Percentiles rank a stretch among this genome's conserved stretches.
Evolutionary conservation across 768 basidiomycete species (phyloP).

Genomic region (Amanita pseudoporphyria): DNA sequence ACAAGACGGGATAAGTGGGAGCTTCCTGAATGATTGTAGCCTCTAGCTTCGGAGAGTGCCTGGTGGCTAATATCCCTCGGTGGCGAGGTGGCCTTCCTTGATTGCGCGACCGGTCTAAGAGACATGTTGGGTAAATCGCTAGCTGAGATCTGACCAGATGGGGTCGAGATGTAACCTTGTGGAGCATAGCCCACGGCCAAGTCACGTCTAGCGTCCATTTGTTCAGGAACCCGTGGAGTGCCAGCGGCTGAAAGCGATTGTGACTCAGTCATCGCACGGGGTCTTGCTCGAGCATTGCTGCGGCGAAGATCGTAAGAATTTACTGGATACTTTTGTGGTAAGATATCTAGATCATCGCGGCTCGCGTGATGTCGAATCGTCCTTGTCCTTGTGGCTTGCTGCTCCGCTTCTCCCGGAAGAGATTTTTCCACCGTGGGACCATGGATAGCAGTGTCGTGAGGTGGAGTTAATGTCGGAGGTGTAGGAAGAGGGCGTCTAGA

Average conservation of each 20-base stretch:
- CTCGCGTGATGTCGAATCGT: not conserved
- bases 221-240: not conserved
- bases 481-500: conserved; percentile 2
- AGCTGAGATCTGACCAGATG: not conserved
- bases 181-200: not conserved
- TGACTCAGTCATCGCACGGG: not conserved
- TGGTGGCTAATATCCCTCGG: conserved; percentile 1
- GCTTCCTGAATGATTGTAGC: not conserved
- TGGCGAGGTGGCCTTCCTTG: not conserved
- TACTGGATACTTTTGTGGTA: not conserved
- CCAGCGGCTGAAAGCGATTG: not conserved
- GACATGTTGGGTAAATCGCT: not conserved
- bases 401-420: not conserved
- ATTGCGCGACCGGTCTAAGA: not conserved
- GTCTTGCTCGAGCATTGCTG: not conserved
- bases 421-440: not conserved
- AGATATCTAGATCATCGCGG: conserved; percentile 3
- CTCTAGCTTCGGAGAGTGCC: not conserved
- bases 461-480: not conserved
- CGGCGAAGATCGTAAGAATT: conserved; percentile 3
- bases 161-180: not conserved
- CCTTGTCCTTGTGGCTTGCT: conserved; percentile 7
- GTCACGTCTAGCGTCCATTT: not conserved
- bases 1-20: not conserved
- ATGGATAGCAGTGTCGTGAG: not conserved